A percentile compares a stretch with the other conserved stretches of the same genome.
These are phyloP conservation scores for Xylaria sp. DNA, from an alignment of 2,329 filamentous ascomycete species.

Conservation along the genomic window DNA sequence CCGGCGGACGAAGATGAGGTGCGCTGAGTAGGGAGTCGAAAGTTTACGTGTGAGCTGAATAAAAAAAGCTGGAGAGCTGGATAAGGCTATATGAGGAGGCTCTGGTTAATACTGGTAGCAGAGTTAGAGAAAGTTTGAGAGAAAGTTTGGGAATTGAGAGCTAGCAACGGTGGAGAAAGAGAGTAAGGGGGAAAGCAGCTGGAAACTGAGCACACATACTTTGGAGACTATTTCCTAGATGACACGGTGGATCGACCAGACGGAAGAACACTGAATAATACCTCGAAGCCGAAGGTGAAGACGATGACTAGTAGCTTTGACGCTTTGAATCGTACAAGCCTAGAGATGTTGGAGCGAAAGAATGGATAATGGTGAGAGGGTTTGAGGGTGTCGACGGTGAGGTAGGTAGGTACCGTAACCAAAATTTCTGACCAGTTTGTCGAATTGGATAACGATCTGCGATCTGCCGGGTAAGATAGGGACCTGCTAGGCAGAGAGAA, in stretches of 20 bases:
- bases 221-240: constrained; percentile 8
- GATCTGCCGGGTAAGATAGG: constrained; percentile 25
- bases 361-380: constrained; percentile 6
- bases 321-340: not conserved
- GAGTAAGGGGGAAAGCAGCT: constrained; percentile 30
- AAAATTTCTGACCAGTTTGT: constrained; percentile 15
- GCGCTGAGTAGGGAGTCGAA: not conserved
- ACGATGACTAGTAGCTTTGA: too few species aligned
- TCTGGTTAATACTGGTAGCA: constrained; percentile 1
- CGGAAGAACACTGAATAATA: not conserved
- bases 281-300: not conserved
- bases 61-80: not conserved
- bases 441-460: constrained; percentile 34
- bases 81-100: not conserved
- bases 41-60: not conserved
- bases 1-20: not conserved
- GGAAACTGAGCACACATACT: constrained; percentile 23
- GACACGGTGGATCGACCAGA: not conserved
- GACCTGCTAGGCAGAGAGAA: constrained; percentile 15
- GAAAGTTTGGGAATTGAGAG: constrained; percentile 13
- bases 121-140: constrained; percentile 13
- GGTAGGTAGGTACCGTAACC: not conserved
- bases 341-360: not conserved
- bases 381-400: constrained; percentile 1
- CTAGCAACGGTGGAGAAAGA: constrained; percentile 32